phyloP scores from a whole-genome alignment of 495 filamentous ascomycete species.

The Tetracladium setigerum region DNA sequence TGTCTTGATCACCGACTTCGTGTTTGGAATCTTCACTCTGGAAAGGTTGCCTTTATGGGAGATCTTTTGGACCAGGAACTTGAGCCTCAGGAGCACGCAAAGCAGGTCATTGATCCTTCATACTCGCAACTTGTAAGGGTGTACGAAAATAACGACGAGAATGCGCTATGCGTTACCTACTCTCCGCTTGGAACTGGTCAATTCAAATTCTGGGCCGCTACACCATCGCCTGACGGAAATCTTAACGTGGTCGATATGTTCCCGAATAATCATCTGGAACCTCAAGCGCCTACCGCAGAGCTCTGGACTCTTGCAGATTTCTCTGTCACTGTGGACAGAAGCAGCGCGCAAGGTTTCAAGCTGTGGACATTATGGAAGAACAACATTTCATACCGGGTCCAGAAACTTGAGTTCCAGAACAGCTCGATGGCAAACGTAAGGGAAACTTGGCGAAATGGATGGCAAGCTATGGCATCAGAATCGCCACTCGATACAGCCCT shows the following conservation, averaged over 20 bases:
- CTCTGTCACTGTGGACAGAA: conserved; percentile 35
- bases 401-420: conserved; percentile 34
- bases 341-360: conserved; percentile 34
- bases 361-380: conserved; percentile 87
- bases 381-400: conserved; percentile 68
- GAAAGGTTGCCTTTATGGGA: conserved; percentile 59
- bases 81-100: conserved; percentile 47
- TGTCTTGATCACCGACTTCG: conserved; percentile 81
- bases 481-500: conserved; percentile 43
- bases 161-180: conserved; percentile 73
- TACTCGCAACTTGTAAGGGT: conserved; percentile 65
- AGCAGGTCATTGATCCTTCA: conserved; percentile 69
- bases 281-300: conserved; percentile 60
- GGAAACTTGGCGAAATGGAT: conserved; percentile 60
- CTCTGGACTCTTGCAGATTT: conserved; percentile 89
- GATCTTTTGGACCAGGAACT: conserved; percentile 59
- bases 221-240: conserved; percentile 51
- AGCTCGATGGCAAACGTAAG: conserved; percentile 21
- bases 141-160: conserved; percentile 54
- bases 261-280: conserved; percentile 51
- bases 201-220: conserved; percentile 92
- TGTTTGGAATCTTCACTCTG: conserved; percentile 74
- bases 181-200: conserved; percentile 79
- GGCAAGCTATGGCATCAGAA: conserved; percentile 66
- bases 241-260: conserved; percentile 65